Base-by-base conservation (phyloP, 768 basidiomycete genomes). In the Calocybe indica region DNA sequence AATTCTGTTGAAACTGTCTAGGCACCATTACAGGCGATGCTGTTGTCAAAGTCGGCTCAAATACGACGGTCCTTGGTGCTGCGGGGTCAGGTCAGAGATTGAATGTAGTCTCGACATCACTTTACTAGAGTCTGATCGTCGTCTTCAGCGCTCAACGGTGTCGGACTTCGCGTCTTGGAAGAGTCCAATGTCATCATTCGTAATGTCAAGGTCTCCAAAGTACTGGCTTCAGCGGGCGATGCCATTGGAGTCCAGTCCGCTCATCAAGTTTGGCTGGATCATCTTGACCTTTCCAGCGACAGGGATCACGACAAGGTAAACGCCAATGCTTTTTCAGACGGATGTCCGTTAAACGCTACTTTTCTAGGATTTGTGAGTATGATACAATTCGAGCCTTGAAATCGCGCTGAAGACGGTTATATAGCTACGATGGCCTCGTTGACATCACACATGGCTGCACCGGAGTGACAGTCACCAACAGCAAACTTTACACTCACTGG, bases 181-280 rank as follows among this genome's bases (percentile, higher is more conserved):
- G 66, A 64, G 37, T 57, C 48, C 34, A 75, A 76, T 47, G 74
- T 76, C 45, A 76, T 76, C 57, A 68, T 76, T 51, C 68, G 74
- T 31, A 76, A 76, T 52, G 59, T 76, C 57, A 74, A 72, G 53
- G 70, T 76, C 44, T 69, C 70, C 30, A 76, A 75, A 57, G 74
- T 76, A 29, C 57, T 74, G 1, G 74, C 74, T 22, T 53, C 49
- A 1, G 68, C 66, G 43, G 74, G 74, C 32, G 74, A 76, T 57
- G 72, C 71, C 30, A 62, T 76, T 33, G 74, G 69, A 29, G 64
- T 74, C 43, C 72, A 74, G 47, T 53, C 61, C 11, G 54, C 73
- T 8, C 58, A 56, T 45, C 62, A 69, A 48, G 70, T 74, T n/a
- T 74, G 71, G 71, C 48, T 75, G 45, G 72, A 75, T 59, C 73